Percentiles rank a stretch among this genome's conserved stretches.
Conservation (phyloP, 2,329 filamentous ascomycete species). For the Colletotrichum aenigma region DNA sequence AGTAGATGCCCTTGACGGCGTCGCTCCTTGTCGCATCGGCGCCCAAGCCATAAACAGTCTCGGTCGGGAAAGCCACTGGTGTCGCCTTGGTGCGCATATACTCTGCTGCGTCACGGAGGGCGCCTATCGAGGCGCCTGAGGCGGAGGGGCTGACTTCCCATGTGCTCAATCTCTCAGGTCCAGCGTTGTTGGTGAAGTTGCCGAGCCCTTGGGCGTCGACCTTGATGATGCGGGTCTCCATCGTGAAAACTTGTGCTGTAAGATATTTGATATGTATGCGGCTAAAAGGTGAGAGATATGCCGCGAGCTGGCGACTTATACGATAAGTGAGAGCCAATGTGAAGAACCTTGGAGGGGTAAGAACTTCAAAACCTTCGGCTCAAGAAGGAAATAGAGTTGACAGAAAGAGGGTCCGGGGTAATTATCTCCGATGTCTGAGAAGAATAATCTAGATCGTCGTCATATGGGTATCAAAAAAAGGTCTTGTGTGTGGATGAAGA, state of each 20-base stretch:
- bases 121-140: conserved; percentile 33
- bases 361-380: neutral
- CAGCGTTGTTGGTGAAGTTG: conserved; percentile 31
- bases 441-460: neutral
- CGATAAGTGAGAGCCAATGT: conserved; percentile 5
- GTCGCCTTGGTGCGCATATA: conserved; percentile 68
- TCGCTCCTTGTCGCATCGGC: conserved; percentile 88
- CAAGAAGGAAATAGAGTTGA: neutral
- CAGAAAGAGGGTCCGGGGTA: conserved; percentile 5
- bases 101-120: conserved; percentile 68
- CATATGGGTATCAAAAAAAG: conserved; percentile 17
- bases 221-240: conserved; percentile 45
- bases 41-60: conserved; percentile 97
- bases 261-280: neutral
- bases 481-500: conserved; percentile 1
- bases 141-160: conserved; percentile 44
- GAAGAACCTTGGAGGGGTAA: neutral
- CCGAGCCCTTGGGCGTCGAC: conserved; percentile 38
- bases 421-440: neutral
- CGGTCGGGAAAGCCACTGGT: conserved; percentile 94
- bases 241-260: conserved; percentile 21
- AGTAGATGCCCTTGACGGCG: conserved; percentile 90
- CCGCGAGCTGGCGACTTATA: conserved; percentile 17
- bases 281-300: neutral
- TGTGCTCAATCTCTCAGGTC: conserved; percentile 38